These are phyloP conservation scores for Candolleomyces efflorescens DNA, from an alignment of 768 basidiomycete species.

Conservation along the genomic window DNA sequence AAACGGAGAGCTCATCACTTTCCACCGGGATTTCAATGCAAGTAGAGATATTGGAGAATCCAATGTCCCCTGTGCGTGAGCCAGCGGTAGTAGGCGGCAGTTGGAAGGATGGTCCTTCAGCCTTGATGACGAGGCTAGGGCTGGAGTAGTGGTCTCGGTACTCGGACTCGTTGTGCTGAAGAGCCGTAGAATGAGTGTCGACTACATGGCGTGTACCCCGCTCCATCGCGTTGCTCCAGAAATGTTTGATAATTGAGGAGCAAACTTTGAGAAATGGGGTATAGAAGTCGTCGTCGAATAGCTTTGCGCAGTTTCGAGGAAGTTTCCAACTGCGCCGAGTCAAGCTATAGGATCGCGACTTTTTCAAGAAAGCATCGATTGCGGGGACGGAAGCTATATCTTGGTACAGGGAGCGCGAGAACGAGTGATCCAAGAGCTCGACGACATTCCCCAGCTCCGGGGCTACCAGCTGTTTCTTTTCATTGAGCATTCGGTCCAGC, in stretches of 20 bases:
- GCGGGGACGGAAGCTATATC: background rate
- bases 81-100: too few relatives aligned
- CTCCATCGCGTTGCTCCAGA: background rate
- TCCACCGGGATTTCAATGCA: background rate
- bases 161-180: background rate
- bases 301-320: background rate
- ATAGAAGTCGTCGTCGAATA: background rate
- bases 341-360: background rate
- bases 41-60: background rate
- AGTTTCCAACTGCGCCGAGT: background rate
- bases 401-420: background rate
- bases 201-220: background rate
- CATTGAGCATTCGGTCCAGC: too few relatives aligned
- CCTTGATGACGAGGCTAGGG: background rate
- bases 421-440: background rate
- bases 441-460: background rate
- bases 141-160: background rate
- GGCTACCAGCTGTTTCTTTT: too few relatives aligned
- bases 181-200: background rate
- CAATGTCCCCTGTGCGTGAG: background rate
- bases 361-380: background rate
- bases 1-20: background rate
- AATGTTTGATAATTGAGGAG: background rate
- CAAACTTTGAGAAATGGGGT: background rate
- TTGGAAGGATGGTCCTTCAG: background rate